A percentile compares a stretch with the other conserved stretches of the same genome.
phyloP scores from a whole-genome alignment of 805 yeast genomes.

The Starmerella geochares region DNA sequence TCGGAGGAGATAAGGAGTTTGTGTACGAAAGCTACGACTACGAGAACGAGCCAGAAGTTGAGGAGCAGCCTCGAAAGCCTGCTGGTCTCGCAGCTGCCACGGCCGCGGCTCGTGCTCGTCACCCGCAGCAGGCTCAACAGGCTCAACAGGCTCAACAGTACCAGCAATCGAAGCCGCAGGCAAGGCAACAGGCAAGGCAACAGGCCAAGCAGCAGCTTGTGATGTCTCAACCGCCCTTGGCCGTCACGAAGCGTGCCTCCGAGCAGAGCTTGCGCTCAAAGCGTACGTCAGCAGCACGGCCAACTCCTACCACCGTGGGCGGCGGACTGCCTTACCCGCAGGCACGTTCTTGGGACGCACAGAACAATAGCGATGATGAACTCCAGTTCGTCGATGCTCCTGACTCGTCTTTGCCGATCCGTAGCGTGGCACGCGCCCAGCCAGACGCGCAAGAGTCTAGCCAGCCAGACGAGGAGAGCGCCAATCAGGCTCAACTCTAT shows the following conservation, averaged over 20 bases:
- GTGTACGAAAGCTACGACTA: slow-evolving; percentile 24
- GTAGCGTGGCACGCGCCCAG: slow-evolving; percentile 9
- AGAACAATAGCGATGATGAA: neutral
- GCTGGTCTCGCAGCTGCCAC: slow-evolving; percentile 18
- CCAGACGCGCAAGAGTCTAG: neutral
- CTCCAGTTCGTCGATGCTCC: slow-evolving; percentile 13
- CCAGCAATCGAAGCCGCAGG: too few species aligned
- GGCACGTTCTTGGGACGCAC: slow-evolving; percentile 13
- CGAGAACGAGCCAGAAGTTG: slow-evolving; percentile 16
- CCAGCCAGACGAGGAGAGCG: neutral
- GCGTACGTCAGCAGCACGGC: neutral
- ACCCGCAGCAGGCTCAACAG: neutral
- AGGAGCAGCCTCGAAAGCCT: neutral
- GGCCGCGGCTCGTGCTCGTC: slow-evolving; percentile 15
- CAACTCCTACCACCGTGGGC: neutral
- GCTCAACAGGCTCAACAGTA: neutral
- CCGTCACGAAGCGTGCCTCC: slow-evolving; percentile 17
- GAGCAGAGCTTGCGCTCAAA: slow-evolving; percentile 12
- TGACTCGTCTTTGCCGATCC: slow-evolving; percentile 10
- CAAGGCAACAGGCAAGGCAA: neutral
- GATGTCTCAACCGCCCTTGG: slow-evolving; percentile 10
- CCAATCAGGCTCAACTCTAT: slow-evolving; percentile 6
- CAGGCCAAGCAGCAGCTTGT: slow-evolving; percentile 4
- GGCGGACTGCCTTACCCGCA: slow-evolving; percentile 10
- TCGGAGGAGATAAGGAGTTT: slow-evolving; percentile 17